phyloP scores from a whole-genome alignment of 257 asterid species.

The Solanum sejunctum region DNA sequence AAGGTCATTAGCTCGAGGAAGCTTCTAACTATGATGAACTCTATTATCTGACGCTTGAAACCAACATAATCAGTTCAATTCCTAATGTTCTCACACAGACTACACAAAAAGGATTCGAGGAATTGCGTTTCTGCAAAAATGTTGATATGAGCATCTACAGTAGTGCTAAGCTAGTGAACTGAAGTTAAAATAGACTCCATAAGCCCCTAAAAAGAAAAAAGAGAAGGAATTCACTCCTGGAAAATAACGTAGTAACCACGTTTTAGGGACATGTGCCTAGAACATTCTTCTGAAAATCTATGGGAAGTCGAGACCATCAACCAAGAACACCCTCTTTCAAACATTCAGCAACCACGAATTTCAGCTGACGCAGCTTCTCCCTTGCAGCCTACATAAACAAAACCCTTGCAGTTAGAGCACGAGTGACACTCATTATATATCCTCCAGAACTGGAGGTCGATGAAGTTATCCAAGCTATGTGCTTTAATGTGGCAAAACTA shows the following conservation, averaged over 20 bases:
- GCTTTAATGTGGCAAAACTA: background rate
- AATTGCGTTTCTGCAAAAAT: background rate
- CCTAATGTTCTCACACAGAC: background rate
- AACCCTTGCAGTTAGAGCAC: background rate
- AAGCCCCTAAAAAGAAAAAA: background rate
- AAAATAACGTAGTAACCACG: background rate
- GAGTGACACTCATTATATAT: background rate
- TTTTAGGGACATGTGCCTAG: background rate
- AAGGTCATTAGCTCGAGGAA: background rate
- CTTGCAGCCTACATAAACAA: conserved; percentile 50
- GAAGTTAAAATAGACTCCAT: background rate
- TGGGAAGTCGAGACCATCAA: conserved; percentile 7
- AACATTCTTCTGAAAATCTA: background rate
- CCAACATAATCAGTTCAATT: no score
- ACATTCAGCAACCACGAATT: conserved; percentile 46
- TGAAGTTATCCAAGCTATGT: background rate
- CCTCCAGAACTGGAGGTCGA: background rate
- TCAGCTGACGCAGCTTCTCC: conserved; percentile 69
- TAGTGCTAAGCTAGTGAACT: background rate
- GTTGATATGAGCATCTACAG: background rate
- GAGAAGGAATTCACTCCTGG: background rate
- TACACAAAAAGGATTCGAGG: background rate
- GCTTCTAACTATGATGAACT: background rate
- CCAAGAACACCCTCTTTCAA: conserved; percentile 29
- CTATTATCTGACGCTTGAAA: background rate